Evolutionary conservation across 495 filamentous ascomycete species (phyloP), one percentile per base, ranked within the genome.

Genomic region (Aspergillus biplanus): DNA sequence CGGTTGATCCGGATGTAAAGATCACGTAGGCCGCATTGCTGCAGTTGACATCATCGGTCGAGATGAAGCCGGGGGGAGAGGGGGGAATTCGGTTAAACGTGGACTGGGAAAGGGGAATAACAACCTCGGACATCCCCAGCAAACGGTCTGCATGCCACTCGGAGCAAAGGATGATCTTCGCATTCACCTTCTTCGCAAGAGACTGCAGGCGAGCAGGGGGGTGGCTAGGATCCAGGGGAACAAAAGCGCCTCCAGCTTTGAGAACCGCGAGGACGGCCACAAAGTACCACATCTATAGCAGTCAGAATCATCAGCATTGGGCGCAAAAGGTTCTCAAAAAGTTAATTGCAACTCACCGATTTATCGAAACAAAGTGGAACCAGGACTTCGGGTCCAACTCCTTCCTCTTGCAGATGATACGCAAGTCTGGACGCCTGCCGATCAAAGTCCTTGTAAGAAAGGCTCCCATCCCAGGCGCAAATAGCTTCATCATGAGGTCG

Each of bases 1-100:
- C 87, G 0, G 87, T 89, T 7, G 78, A 83, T 0, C 88, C 88
- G 33, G 81, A 83, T 0, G 81, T 83, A 52, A 81, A 81, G 0
- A 81, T 67, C 0, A 72, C 75, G 35, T 79, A 78, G 0, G 77
- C 75, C 60, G 73, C 37, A 39, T 39, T 39, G 37, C 8, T 13
- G 37, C 37, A 74, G 21, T 79, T 79, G 32, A 73, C 63, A 0
- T 72, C 66, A 0, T 60, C 66, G 12, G 66, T 63, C 0, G 15
- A n/a, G 8, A 61, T 59, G 8, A 7, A 39, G 7, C 37, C 21
- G 21, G 21, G 54, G 18, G 8, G 15, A n/a, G 56, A 52, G 7
- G 42, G 27, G n/a, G 49, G 37, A 0, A 59, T 54, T 16, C 64
- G 67, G 52, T 67, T 74, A 37, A 80, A 69, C 0, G 71, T 77